A percentile compares a stretch with the other conserved stretches of the same genome.
Conservation (phyloP, 768 basidiomycete species). For the Podaxis mareebaensis region DNA sequence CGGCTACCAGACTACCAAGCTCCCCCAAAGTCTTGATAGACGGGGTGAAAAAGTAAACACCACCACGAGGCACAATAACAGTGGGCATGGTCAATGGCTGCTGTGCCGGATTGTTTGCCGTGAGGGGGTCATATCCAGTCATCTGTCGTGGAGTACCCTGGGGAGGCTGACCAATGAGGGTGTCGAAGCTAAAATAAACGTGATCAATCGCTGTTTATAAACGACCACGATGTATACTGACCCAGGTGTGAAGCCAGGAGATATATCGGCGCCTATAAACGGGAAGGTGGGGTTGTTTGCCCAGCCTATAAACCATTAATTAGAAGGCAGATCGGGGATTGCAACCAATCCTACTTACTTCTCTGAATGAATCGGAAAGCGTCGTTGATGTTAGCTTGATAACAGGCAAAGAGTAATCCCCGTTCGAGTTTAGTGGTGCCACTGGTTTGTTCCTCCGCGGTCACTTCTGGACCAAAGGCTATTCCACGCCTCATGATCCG, state of each 20-base stretch:
- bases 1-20: background rate
- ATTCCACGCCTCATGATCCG: conserved; percentile 51
- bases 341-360: conserved; percentile 25
- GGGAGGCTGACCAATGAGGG: conserved; percentile 41
- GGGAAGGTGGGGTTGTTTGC: conserved; percentile 39
- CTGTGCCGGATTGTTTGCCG: conserved; percentile 25
- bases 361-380: conserved; percentile 46
- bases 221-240: conserved; percentile 15
- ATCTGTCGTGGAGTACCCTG: conserved; percentile 19
- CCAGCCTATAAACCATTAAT: conserved; percentile 31
- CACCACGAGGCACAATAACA: conserved; percentile 47
- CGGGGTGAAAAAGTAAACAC: conserved; percentile 56
- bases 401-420: conserved; percentile 46
- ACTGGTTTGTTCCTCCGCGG: conserved; percentile 32
- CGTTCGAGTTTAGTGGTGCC: conserved; percentile 46
- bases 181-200: conserved; percentile 42
- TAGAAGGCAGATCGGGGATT: background rate
- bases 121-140: conserved; percentile 31
- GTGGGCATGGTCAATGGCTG: conserved; percentile 32
- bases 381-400: conserved; percentile 39
- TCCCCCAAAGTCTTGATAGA: conserved; percentile 46
- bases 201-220: conserved; percentile 25
- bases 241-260: conserved; percentile 20
- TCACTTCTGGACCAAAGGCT: conserved; percentile 54
- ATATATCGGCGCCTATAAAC: conserved; percentile 8